These are phyloP conservation scores for Arthroderma sp. DNA, from an alignment of 2,329 filamentous ascomycete species.

Conservation along the genomic window DNA sequence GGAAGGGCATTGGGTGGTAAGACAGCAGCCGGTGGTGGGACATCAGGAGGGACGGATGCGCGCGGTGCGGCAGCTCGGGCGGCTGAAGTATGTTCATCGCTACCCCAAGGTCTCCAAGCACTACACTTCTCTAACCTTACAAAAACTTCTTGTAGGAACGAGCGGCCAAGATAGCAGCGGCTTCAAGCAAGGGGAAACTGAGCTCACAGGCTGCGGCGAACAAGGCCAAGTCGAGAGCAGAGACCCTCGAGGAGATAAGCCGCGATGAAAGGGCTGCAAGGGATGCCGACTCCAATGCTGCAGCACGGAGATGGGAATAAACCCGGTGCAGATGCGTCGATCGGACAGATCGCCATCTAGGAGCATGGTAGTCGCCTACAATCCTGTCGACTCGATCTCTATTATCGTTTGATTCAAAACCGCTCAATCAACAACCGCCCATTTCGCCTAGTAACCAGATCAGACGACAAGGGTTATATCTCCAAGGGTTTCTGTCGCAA, in stretches of 20 bases:
- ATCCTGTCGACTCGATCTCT: too few relatives aligned
- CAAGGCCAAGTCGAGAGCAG: conserved; percentile 56
- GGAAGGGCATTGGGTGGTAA: conserved; percentile 50
- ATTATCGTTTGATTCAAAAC: too few relatives aligned
- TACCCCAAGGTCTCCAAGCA: too few relatives aligned
- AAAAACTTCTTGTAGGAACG: conserved; percentile 42
- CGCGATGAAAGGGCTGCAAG: conserved; percentile 51
- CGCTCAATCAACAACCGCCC: too few relatives aligned
- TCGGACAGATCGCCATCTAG: too few relatives aligned
- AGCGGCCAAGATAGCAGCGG: conserved; percentile 41
- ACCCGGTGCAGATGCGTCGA: neutral
- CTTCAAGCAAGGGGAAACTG: conserved; percentile 49
- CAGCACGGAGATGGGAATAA: conserved; percentile 47
- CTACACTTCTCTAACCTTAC: too few relatives aligned
- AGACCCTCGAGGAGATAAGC: conserved; percentile 56
- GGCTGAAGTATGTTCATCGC: conserved; percentile 55
- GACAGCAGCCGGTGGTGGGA: conserved; percentile 13
- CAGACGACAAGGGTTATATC: too few relatives aligned
- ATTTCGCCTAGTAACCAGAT: too few relatives aligned
- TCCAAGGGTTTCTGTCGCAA: too few relatives aligned
- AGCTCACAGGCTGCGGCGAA: conserved; percentile 58
- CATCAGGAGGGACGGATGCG: conserved; percentile 40
- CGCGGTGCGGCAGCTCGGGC: conserved; percentile 63
- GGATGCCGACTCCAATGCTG: conserved; percentile 52
- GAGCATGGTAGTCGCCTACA: too few relatives aligned